A percentile compares a stretch with the other conserved stretches of the same genome.
Conservation (phyloP, 176 grass and related monocot species). For the Oryza australiensis region DNA sequence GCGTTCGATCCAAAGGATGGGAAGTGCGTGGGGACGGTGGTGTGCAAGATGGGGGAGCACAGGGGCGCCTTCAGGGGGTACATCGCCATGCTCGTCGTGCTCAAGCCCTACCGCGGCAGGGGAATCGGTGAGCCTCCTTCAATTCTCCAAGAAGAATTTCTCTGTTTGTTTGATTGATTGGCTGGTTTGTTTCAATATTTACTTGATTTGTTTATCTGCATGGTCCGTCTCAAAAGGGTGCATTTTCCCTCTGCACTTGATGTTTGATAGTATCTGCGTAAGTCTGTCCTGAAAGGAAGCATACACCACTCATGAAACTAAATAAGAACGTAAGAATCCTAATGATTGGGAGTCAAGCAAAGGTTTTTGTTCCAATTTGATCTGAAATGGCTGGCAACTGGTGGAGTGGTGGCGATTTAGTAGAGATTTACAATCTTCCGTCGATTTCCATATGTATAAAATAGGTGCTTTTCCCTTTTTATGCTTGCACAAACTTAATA, state of each 20-base stretch:
- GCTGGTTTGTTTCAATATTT: too few species aligned
- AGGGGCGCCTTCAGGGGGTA: slow-evolving; percentile 72
- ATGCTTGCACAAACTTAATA: neutral
- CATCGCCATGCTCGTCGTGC: slow-evolving; percentile 95
- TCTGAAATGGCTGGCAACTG: neutral
- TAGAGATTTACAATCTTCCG: neutral
- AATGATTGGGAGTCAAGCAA: neutral
- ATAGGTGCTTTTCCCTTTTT: neutral
- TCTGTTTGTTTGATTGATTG: neutral
- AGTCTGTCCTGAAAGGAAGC: neutral
- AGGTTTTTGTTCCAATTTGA: neutral
- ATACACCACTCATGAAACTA: neutral
- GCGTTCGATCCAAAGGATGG: slow-evolving; percentile 51
- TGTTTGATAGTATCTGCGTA: neutral
- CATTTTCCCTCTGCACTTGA: neutral
- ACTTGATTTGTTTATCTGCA: neutral
- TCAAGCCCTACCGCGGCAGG: slow-evolving; percentile 85
- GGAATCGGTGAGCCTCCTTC: slow-evolving; percentile 62
- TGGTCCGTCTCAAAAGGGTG: neutral
- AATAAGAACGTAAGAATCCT: neutral
- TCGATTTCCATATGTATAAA: neutral
- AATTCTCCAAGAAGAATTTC: neutral
- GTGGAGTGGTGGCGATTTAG: neutral
- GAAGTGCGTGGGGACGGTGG: slow-evolving; percentile 92
- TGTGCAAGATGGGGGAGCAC: slow-evolving; percentile 97